phyloP scores from a whole-genome alignment of 306 rosid genomes.

The Astragalus glycyphyllos region DNA sequence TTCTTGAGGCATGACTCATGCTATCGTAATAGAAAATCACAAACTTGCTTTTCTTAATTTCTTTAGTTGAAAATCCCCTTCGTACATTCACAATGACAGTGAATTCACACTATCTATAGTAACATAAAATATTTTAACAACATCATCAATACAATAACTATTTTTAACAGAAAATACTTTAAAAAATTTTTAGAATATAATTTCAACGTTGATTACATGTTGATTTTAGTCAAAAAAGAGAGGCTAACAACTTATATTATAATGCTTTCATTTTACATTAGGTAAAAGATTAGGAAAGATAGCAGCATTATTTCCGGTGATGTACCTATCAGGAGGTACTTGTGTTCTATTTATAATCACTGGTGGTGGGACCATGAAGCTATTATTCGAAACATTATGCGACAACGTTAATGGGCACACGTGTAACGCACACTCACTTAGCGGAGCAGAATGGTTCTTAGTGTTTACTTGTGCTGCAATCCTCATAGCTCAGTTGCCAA shows the following conservation, averaged over 20 bases:
- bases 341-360: constrained; percentile 54
- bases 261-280: not conserved
- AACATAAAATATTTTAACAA: too few species aligned
- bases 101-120: too few species aligned
- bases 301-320: constrained; percentile 56
- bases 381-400: constrained; percentile 49
- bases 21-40: not conserved
- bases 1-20: too few species aligned
- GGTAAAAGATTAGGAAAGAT: constrained; percentile 48
- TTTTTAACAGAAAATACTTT: too few species aligned
- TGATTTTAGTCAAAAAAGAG: not conserved
- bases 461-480: constrained; percentile 61
- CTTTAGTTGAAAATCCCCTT: not conserved
- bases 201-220: not conserved
- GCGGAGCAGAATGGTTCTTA: constrained; percentile 57
- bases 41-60: not conserved
- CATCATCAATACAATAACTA: too few species aligned
- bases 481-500: constrained; percentile 64
- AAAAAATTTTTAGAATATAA: not conserved
- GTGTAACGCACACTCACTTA: constrained; percentile 45
- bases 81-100: not conserved
- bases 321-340: constrained; percentile 57
- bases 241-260: not conserved
- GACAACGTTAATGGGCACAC: not conserved
- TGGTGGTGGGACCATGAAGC: constrained; percentile 53